Evolutionary conservation across 345 rosid species (phyloP).

Genomic region (Rhizophora apiculata): DNA sequence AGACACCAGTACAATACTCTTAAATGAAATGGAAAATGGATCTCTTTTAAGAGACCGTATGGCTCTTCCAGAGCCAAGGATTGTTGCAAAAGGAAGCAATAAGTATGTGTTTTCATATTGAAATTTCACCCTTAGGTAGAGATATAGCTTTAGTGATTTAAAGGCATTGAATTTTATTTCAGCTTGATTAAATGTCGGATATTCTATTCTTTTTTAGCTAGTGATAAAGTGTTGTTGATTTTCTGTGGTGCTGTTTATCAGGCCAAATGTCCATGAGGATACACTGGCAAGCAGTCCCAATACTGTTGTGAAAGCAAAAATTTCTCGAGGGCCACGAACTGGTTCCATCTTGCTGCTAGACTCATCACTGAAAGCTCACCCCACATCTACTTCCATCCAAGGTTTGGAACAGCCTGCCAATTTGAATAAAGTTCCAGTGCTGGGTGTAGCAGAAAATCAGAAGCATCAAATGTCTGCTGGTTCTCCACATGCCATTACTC

Average conservation of each 20-base stretch:
- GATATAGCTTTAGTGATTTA: not conserved
- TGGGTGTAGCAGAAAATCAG: constrained; percentile 41
- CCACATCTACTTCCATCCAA: constrained; percentile 54
- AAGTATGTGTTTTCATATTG: constrained; percentile 50
- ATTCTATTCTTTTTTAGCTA: not conserved
- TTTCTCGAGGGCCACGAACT: constrained; percentile 66
- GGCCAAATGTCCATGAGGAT: constrained; percentile 59
- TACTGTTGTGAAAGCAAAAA: constrained; percentile 57
- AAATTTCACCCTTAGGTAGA: constrained; percentile 1
- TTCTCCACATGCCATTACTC: constrained; percentile 76
- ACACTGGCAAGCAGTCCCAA: constrained; percentile 49
- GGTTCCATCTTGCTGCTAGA: constrained; percentile 62
- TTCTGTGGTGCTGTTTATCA: constrained; percentile 30
- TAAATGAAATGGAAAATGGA: constrained; percentile 57
- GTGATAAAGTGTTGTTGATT: constrained; percentile 16
- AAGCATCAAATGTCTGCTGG: constrained; percentile 41
- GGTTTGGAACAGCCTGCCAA: constrained; percentile 52
- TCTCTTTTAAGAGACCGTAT: constrained; percentile 55
- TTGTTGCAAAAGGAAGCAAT: constrained; percentile 52
- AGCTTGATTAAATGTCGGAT: constrained; percentile 2
- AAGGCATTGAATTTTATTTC: not conserved
- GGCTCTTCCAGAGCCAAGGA: constrained; percentile 50
- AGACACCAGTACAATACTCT: constrained; percentile 46
- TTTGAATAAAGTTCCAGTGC: constrained; percentile 36
- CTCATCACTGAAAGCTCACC: constrained; percentile 55